Evolutionary conservation across 2,329 filamentous ascomycete genomes (phyloP).

Genomic region (Didymella keratinophila): DNA sequence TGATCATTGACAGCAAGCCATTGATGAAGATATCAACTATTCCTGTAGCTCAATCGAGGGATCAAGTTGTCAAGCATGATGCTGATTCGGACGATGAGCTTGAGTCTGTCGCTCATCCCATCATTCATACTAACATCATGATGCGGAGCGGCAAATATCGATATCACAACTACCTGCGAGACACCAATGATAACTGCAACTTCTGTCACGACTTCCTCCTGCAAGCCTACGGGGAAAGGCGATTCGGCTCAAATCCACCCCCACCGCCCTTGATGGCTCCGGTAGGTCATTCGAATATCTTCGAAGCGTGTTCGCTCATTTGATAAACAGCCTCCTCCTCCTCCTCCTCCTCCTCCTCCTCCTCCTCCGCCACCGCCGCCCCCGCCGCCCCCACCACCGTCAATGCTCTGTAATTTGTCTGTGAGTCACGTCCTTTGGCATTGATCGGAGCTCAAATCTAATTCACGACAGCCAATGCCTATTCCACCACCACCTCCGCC

Average conservation of each 20-base stretch:
- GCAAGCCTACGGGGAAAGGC: constrained; percentile 1
- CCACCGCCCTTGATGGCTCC: background rate
- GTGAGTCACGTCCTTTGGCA: background rate
- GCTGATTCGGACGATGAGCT: background rate
- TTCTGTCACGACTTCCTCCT: constrained; percentile 13
- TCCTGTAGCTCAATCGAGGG: too few species aligned
- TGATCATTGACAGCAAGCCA: constrained; percentile 19
- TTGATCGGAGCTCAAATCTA: background rate
- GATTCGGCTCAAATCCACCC: background rate
- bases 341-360: constrained; percentile 27
- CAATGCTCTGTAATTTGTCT: background rate
- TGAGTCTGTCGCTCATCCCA: background rate
- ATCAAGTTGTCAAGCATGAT: too few species aligned
- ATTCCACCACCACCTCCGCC: background rate
- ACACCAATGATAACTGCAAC: constrained; percentile 10
- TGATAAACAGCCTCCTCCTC: constrained; percentile 17
- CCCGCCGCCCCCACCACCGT: constrained; percentile 22
- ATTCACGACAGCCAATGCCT: background rate
- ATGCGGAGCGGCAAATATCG: constrained; percentile 4
- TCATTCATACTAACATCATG: constrained; percentile 1
- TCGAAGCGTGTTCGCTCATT: too few species aligned
- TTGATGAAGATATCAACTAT: too few species aligned
- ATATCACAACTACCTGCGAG: constrained; percentile 5
- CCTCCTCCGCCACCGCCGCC: constrained; percentile 31
- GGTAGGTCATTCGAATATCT: background rate